Evolutionary conservation across 257 asterid genomes (phyloP).

Genomic region (Ilex asprella): DNA sequence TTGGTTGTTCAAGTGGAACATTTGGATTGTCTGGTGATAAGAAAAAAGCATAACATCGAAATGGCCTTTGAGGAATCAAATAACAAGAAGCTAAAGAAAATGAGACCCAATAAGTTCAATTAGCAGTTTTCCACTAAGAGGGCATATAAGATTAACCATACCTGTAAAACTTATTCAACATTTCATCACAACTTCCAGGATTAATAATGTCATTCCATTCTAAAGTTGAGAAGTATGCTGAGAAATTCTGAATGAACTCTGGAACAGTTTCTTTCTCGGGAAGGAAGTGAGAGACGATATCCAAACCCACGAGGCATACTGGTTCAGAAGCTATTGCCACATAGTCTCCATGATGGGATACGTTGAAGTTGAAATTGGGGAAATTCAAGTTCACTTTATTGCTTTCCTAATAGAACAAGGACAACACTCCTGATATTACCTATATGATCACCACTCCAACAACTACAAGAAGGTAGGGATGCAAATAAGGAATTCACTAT

Average conservation of each 20-base stretch:
- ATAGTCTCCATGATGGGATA: conserved; percentile 87
- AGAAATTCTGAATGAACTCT: conserved; percentile 50
- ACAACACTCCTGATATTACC: conserved; percentile 4
- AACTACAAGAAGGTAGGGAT: too few species aligned
- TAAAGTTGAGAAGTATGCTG: conserved; percentile 53
- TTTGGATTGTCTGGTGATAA: too few species aligned
- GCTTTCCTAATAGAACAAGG: conserved; percentile 32
- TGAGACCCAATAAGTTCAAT: background rate
- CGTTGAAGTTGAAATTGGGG: conserved; percentile 76
- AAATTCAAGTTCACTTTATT: conserved; percentile 29
- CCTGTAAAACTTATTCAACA: conserved; percentile 65
- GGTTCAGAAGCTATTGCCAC: conserved; percentile 97
- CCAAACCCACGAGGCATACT: conserved; percentile 80
- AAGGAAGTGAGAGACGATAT: conserved; percentile 50
- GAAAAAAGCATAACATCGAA: too few species aligned
- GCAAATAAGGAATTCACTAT: too few species aligned
- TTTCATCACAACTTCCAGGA: conserved; percentile 48
- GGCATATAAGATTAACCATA: conserved; percentile 10
- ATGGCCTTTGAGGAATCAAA: background rate
- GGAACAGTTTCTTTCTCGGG: conserved; percentile 62
- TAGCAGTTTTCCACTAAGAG: background rate
- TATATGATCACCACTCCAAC: background rate
- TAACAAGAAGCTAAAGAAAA: background rate
- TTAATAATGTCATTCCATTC: conserved; percentile 60
- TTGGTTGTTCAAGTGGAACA: too few species aligned